These are phyloP conservation scores for Astrothelium subdiscretum DNA, from an alignment of 495 filamentous ascomycete genomes.

Conservation along the genomic window DNA sequence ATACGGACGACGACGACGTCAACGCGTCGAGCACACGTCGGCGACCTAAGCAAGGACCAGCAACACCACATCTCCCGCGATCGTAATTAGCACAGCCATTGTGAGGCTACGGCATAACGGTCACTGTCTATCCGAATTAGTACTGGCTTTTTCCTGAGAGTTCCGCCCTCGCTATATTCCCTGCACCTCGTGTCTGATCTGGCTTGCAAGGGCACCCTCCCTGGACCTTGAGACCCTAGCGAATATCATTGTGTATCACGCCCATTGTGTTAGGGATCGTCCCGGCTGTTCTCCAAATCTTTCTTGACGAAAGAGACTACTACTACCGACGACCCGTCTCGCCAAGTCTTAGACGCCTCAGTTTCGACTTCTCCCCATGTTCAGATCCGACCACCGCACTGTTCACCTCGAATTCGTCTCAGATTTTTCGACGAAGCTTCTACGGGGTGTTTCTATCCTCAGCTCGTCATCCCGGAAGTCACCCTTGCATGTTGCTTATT, in stretches of 20 bases:
- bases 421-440: slow-evolving; percentile 1
- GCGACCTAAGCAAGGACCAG: slow-evolving; percentile 2
- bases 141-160: background rate
- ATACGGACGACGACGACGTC: background rate
- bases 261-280: background rate
- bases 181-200: slow-evolving; percentile 1
- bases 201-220: background rate
- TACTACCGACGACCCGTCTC: background rate
- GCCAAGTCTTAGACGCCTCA: background rate
- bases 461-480: background rate
- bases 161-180: background rate
- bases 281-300: background rate
- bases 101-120: slow-evolving; percentile 1
- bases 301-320: background rate
- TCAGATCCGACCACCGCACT: background rate
- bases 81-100: background rate
- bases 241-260: slow-evolving; percentile 2
- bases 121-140: background rate
- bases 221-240: background rate
- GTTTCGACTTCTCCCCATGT: slow-evolving; percentile 1
- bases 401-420: background rate
- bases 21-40: background rate
- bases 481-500: slow-evolving; percentile 1
- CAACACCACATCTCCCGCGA: slow-evolving; percentile 1
- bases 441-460: background rate